Evolutionary conservation across 352 stramenopile species (phyloP).

Genomic region (Peronospora belbahrii): DNA sequence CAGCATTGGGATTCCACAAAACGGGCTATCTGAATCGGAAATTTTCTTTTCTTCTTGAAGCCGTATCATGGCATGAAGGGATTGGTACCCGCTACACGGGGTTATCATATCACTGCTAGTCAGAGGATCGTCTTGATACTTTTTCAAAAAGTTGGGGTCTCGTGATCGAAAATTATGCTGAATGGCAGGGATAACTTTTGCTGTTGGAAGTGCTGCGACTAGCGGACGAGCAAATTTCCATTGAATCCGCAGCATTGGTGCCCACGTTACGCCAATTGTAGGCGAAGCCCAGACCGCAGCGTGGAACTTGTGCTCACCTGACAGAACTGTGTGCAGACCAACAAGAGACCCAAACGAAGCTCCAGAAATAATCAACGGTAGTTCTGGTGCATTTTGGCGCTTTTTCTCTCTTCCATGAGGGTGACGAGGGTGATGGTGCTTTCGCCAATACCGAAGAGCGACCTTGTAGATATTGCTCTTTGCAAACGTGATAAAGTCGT

Average conservation of each 20-base stretch:
- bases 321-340: constrained; percentile 34
- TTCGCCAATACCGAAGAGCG: constrained; percentile 26
- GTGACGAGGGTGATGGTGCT: constrained; percentile 24
- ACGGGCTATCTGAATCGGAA: constrained; percentile 4
- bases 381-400: constrained; percentile 9
- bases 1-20: constrained; percentile 24
- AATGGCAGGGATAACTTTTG: constrained; percentile 35
- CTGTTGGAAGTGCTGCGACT: constrained; percentile 24
- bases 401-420: constrained; percentile 22
- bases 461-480: constrained; percentile 27
- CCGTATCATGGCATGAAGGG: constrained; percentile 31
- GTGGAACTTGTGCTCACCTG: constrained; percentile 33
- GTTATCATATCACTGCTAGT: constrained; percentile 33
- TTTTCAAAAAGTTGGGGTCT: constrained; percentile 29
- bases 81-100: constrained; percentile 30
- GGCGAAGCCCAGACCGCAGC: constrained; percentile 28
- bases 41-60: constrained; percentile 26
- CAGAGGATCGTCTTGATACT: constrained; percentile 32
- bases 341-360: constrained; percentile 35
- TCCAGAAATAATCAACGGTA: constrained; percentile 34
- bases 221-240: constrained; percentile 27
- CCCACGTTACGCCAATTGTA: constrained; percentile 32
- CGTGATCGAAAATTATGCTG: constrained; percentile 26
- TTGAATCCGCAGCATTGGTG: constrained; percentile 29
- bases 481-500: constrained; percentile 34